Conservation (phyloP, 1,284 basidiomycete genomes). For the Puccinia triticina region DNA sequence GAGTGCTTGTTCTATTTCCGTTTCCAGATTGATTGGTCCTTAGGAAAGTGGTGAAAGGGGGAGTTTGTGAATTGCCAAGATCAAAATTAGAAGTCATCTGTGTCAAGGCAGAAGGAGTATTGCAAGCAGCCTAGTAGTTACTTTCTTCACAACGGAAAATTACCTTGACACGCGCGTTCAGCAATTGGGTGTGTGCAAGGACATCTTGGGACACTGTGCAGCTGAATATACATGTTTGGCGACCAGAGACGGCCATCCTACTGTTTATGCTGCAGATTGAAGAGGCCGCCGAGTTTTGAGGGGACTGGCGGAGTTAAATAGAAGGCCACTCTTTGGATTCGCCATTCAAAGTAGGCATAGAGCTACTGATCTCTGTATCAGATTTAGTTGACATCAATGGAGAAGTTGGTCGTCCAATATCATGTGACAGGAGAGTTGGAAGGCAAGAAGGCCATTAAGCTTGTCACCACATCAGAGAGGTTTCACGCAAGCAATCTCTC, state of each 20-base stretch:
- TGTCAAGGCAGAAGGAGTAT: not conserved
- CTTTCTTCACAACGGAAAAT: slow-evolving; percentile 41
- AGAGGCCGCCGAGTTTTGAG: slow-evolving; percentile 5
- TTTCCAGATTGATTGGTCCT: slow-evolving; percentile 26
- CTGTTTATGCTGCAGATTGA: slow-evolving; percentile 36
- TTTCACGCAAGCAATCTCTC: slow-evolving; percentile 97
- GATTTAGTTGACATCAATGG: slow-evolving; percentile 67
- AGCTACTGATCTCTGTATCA: slow-evolving; percentile 53
- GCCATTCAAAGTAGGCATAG: not conserved
- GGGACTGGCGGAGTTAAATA: not conserved
- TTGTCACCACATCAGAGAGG: slow-evolving; percentile 89
- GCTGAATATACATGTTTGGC: slow-evolving; percentile 94
- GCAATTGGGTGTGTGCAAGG: slow-evolving; percentile 68
- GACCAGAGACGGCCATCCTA: slow-evolving; percentile 54
- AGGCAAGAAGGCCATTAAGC: slow-evolving; percentile 85
- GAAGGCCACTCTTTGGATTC: not conserved
- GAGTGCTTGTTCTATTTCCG: not conserved
- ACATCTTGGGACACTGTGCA: slow-evolving; percentile 93
- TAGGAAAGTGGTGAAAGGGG: not conserved
- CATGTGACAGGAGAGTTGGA: slow-evolving; percentile 61
- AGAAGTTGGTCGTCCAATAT: too few species aligned
- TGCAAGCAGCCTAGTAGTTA: not conserved
- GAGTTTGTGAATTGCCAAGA: not conserved
- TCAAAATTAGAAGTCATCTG: not conserved
- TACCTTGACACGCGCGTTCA: slow-evolving; percentile 37